A percentile compares a stretch with the other conserved stretches of the same genome.
These are phyloP conservation scores for Crepidotus variabilis DNA, from an alignment of 768 basidiomycete genomes.

Conservation along the genomic window DNA sequence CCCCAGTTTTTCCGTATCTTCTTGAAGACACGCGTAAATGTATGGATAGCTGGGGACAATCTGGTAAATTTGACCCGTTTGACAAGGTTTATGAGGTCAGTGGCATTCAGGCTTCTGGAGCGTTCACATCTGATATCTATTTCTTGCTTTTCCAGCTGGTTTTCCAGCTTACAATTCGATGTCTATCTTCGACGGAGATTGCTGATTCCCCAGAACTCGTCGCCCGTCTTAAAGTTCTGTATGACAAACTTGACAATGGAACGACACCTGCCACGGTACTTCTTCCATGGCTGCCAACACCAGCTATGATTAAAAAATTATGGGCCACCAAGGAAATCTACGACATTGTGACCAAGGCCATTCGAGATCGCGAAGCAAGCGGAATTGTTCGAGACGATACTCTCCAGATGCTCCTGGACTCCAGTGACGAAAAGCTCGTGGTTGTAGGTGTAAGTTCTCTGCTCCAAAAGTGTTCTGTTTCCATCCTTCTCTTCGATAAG, in stretches of 20 bases:
- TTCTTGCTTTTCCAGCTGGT: slow-evolving; percentile 42
- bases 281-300: slow-evolving; percentile 73
- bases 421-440: slow-evolving; percentile 61
- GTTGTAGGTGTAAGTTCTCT: slow-evolving; percentile 59
- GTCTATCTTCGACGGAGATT: slow-evolving; percentile 64
- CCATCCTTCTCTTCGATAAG: too few relatives aligned
- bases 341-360: slow-evolving; percentile 56
- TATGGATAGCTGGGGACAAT: slow-evolving; percentile 63
- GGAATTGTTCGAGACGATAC: slow-evolving; percentile 61
- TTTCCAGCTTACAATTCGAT: slow-evolving; percentile 72
- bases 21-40: slow-evolving; percentile 58
- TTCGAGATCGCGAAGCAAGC: slow-evolving; percentile 53
- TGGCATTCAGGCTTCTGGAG: slow-evolving; percentile 11
- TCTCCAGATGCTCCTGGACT: slow-evolving; percentile 71
- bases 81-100: slow-evolving; percentile 64
- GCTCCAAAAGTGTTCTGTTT: not conserved
- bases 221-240: slow-evolving; percentile 56
- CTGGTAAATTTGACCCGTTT: slow-evolving; percentile 70
- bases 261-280: slow-evolving; percentile 73
- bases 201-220: slow-evolving; percentile 63
- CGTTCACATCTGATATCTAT: not conserved
- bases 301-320: slow-evolving; percentile 67
- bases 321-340: slow-evolving; percentile 76
- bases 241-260: slow-evolving; percentile 64
- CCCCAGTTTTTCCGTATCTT: slow-evolving; percentile 59